These are phyloP conservation scores for Plantago ovata DNA, from an alignment of 257 asterid genomes.

Conservation along the genomic window DNA sequence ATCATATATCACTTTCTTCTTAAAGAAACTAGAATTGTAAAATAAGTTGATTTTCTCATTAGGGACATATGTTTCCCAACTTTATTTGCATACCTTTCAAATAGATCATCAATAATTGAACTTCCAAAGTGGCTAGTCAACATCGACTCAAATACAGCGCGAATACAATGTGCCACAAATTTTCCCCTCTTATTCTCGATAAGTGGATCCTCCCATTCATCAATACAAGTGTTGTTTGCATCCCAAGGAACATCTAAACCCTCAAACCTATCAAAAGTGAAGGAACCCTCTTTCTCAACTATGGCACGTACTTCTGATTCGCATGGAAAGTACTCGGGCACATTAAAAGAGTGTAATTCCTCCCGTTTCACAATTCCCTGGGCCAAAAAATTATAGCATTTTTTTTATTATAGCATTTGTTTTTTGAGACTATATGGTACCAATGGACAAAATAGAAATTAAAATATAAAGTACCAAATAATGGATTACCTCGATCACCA, in stretches of 20 bases:
- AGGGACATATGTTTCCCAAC: background rate
- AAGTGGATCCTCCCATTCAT: background rate
- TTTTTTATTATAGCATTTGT: too few relatives aligned
- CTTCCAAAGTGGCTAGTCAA: background rate
- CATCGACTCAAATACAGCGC: constrained; percentile 10
- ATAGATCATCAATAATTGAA: background rate
- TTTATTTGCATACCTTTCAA: background rate
- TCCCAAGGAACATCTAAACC: background rate
- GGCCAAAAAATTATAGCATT: background rate
- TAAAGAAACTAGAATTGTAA: background rate
- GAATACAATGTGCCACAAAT: constrained; percentile 1
- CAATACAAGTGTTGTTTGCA: background rate
- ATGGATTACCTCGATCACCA: constrained; percentile 19
- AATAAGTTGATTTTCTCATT: background rate
- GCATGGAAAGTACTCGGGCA: constrained; percentile 23
- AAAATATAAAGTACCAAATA: background rate
- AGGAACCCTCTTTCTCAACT: constrained; percentile 24
- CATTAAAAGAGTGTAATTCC: constrained; percentile 26
- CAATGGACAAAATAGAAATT: too few relatives aligned
- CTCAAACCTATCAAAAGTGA: constrained; percentile 16
- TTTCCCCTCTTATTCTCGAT: background rate
- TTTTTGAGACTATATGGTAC: background rate
- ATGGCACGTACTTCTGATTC: constrained; percentile 23
- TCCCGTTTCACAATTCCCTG: constrained; percentile 26
- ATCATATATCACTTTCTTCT: background rate